Base-by-base conservation (phyloP, 495 filamentous ascomycete genomes). In the Gamarada debralockiae region DNA sequence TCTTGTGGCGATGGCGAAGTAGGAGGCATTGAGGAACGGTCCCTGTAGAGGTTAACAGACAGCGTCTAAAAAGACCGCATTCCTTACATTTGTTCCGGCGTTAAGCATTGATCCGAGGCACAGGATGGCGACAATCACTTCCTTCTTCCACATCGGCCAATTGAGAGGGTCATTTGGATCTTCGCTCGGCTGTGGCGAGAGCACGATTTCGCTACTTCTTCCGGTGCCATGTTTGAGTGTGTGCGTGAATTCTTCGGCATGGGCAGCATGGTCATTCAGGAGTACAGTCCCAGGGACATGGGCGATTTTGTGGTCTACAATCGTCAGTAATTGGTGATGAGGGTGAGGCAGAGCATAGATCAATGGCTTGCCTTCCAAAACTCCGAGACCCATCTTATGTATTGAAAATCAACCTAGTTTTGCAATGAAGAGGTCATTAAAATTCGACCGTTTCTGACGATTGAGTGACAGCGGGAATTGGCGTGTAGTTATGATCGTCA, bases 41-140 rank as follows among this genome's bases (percentile, higher is more conserved):
- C 42, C 42, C 42, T 45, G 23, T 9, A 12, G 17, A 0, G 9
- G 22, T 45, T n/a, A 45, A 24, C 1, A n/a, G 7, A 24, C 3
- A n/a, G 22, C 21, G 8, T 10, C 42, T 4, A 21, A 22, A 15
- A 6, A 12, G 15, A 27, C 7, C 5, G 8, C 24, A 22, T 17
- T 21, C 6, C 20, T 29, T 13, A 45, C 82, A 22, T 92, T 66
- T 3, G 89, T 91, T 61, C 91, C 89, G 22, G 89, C 86, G 24
- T 90, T 90, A 59, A 95, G 81, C 41, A 73, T 65, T 62, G 63
- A 61, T 66, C 68, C 71, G 55, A 79, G 60, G 64, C 72, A 73
- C 53, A 64, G 65, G 57, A 61, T 63, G 27, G 43, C 54, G 38
- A 58, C 51, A 52, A 56, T 56, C 31, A 55, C 22, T 48, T 75